Percentiles rank a stretch among this genome's conserved stretches.
These are phyloP conservation scores for Phytopythium chamaehyphon DNA, from an alignment of 352 stramenopile species.

Conservation along the genomic window DNA sequence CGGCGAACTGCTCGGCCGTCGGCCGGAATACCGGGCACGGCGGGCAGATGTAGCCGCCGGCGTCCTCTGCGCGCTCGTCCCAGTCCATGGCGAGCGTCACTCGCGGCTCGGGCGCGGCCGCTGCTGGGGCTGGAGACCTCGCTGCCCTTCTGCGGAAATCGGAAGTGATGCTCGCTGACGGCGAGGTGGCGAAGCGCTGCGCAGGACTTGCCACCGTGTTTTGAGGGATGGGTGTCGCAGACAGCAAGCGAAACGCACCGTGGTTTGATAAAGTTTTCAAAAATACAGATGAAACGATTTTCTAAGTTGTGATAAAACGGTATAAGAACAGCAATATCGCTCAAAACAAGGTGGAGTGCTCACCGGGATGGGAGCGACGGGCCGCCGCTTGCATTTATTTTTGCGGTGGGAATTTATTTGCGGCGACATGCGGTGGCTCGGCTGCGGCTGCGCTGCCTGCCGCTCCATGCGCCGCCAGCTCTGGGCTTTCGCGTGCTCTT, in stretches of 20 bases:
- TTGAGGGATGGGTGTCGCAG: background rate
- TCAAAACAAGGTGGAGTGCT: background rate
- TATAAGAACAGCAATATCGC: background rate
- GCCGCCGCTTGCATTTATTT: constrained; percentile 7
- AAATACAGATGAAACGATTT: background rate
- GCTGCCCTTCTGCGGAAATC: constrained; percentile 1
- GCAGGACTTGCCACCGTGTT: constrained; percentile 1
- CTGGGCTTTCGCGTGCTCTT: too few relatives aligned
- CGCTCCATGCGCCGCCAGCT: too few relatives aligned
- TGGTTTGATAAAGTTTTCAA: constrained; percentile 5
- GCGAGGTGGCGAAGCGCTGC: background rate
- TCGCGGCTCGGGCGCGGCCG: background rate
- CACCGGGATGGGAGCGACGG: background rate
- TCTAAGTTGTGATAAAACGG: background rate
- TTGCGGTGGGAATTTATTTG: constrained; percentile 1
- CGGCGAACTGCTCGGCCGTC: constrained; percentile 81
- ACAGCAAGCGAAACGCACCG: background rate
- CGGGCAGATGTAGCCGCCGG: constrained; percentile 78
- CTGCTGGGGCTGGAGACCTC: constrained; percentile 7
- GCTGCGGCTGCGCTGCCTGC: background rate
- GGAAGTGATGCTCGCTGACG: background rate
- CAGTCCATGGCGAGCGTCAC: constrained; percentile 47
- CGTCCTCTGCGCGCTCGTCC: constrained; percentile 43
- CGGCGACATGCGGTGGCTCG: background rate
- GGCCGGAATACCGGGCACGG: constrained; percentile 86